phyloP scores from a whole-genome alignment of 306 rosid species.

The Malus sieversii region DNA sequence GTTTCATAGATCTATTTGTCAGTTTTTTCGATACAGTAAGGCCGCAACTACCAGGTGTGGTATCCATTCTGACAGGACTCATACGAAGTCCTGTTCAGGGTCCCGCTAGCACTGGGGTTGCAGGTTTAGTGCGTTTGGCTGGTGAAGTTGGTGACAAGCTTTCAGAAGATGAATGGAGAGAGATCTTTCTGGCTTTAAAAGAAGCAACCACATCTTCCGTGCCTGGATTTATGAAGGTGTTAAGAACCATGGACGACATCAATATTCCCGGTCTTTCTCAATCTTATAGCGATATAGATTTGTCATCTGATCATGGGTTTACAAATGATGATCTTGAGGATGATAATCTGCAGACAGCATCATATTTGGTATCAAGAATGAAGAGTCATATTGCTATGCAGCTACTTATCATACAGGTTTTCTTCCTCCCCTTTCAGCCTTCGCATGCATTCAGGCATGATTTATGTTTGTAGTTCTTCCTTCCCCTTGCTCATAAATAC shows the following conservation, averaged over 20 bases:
- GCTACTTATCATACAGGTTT: constrained; percentile 84
- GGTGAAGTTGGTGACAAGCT: constrained; percentile 65
- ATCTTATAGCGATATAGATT: constrained; percentile 43
- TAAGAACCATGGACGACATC: constrained; percentile 59
- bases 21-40: constrained; percentile 60
- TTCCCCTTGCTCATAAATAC: neutral
- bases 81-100: constrained; percentile 85
- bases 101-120: constrained; percentile 84
- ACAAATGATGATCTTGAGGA: constrained; percentile 72
- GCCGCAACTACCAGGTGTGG: constrained; percentile 76
- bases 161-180: constrained; percentile 76
- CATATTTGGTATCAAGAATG: constrained; percentile 72
- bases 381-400: constrained; percentile 86
- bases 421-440: constrained; percentile 24
- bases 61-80: constrained; percentile 60
- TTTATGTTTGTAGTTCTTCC: neutral
- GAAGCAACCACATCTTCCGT: constrained; percentile 68
- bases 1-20: constrained; percentile 72
- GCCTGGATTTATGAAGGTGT: constrained; percentile 76
- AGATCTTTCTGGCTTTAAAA: constrained; percentile 65
- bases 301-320: constrained; percentile 57
- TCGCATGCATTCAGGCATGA: neutral
- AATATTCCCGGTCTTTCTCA: constrained; percentile 43
- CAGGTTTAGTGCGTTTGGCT: constrained; percentile 71
- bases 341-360: constrained; percentile 74